Evolutionary conservation across 176 grass and related monocot genomes (phyloP).

Genomic region (Avena eriantha): DNA sequence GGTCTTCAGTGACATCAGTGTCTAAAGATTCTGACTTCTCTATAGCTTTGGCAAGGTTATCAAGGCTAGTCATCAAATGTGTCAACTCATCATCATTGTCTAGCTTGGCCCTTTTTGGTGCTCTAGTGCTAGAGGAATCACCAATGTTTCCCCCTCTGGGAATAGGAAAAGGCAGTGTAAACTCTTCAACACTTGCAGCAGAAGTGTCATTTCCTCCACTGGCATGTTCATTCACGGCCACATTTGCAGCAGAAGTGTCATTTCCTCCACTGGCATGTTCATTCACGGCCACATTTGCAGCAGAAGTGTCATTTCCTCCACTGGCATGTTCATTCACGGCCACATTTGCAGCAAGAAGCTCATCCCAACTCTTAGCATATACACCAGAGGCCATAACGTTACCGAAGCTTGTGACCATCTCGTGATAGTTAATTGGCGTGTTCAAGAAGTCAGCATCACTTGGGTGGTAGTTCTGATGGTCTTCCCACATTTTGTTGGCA

Average conservation of each 20-base stretch:
- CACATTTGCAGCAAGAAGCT: constrained; percentile 8
- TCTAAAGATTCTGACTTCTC: background rate
- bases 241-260: constrained; percentile 1
- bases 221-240: background rate
- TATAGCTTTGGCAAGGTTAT: constrained; percentile 9
- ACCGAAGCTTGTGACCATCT: background rate
- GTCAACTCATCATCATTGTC: constrained; percentile 8
- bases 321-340: background rate
- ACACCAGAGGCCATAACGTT: background rate
- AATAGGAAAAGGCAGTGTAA: constrained; percentile 26
- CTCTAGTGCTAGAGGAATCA: constrained; percentile 26
- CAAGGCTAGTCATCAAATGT: constrained; percentile 20
- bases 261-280: background rate
- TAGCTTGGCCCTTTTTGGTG: constrained; percentile 23
- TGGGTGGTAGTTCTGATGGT: background rate
- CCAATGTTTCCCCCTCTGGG: background rate
- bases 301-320: background rate
- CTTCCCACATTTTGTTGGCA: background rate
- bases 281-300: background rate
- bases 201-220: background rate
- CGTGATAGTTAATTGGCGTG: background rate
- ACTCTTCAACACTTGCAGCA: background rate
- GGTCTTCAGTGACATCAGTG: constrained; percentile 9
- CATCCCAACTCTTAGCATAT: background rate
- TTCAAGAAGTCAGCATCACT: background rate